Conservation (phyloP, 495 filamentous ascomycete species). For the Tuber microsphaerosporum region DNA sequence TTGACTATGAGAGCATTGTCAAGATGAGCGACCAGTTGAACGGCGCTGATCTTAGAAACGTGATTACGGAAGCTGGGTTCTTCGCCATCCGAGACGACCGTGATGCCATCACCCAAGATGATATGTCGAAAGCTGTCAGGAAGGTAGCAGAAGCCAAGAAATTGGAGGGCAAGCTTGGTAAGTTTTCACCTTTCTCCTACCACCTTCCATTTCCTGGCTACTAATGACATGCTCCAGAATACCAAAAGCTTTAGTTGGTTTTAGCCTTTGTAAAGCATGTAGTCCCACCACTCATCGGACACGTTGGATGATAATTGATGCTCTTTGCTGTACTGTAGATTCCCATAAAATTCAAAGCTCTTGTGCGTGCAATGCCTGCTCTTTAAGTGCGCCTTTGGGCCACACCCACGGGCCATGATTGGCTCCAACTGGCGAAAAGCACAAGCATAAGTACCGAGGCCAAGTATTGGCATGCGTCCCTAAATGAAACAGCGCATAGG, state of each 20-base stretch:
- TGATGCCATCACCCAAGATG: constrained; percentile 92
- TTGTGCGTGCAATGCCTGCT: not conserved
- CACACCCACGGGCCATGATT: not conserved
- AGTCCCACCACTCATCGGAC: not conserved
- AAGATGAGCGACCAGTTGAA: constrained; percentile 99
- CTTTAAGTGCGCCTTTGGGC: not conserved
- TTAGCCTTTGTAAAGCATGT: not conserved
- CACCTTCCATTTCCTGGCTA: not conserved
- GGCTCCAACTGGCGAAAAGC: not conserved
- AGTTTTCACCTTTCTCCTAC: not conserved
- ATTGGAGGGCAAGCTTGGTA: constrained; percentile 61
- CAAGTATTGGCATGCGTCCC: not conserved
- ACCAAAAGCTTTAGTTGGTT: constrained; percentile 73
- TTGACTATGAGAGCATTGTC: constrained; percentile 98
- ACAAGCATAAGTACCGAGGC: not conserved
- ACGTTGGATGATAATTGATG: not conserved
- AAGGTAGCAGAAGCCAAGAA: constrained; percentile 98
- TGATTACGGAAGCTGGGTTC: constrained; percentile 94
- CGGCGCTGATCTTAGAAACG: constrained; percentile 93
- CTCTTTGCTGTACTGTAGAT: not conserved
- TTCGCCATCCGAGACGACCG: constrained; percentile 97
- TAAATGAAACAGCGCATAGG: not conserved
- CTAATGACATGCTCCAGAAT: constrained; percentile 50
- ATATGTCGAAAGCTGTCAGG: constrained; percentile 96
- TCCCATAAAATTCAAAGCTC: not conserved